A percentile compares a stretch with the other conserved stretches of the same genome.
phyloP scores from a whole-genome alignment of 2,329 filamentous ascomycete species.

The Catunica adiposa region DNA sequence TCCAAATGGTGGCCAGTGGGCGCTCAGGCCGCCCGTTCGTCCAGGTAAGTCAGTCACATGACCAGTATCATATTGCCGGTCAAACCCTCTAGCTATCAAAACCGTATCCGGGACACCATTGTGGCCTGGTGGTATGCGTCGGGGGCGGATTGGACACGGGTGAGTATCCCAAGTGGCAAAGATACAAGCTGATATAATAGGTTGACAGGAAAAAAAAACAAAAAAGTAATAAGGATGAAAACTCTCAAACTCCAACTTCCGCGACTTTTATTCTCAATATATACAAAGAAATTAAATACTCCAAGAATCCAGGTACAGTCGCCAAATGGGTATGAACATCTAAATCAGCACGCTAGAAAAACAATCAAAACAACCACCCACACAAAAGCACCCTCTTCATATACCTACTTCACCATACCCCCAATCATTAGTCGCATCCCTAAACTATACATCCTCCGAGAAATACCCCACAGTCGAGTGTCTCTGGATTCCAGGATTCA shows the following conservation, averaged over 20 bases:
- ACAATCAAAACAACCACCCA: slow-evolving; percentile 3
- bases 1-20: not conserved
- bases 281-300: slow-evolving; percentile 1
- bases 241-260: too few relatives aligned
- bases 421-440: not conserved
- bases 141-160: too few relatives aligned
- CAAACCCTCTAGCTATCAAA: not conserved
- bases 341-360: not conserved
- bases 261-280: not conserved
- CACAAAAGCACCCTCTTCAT: not conserved
- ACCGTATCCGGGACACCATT: too few relatives aligned
- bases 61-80: not conserved
- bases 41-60: not conserved
- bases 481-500: slow-evolving; percentile 10
- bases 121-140: too few relatives aligned
- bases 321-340: not conserved
- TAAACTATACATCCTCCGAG: slow-evolving; percentile 13
- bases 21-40: not conserved
- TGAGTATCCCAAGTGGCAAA: too few relatives aligned
- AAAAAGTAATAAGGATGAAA: too few relatives aligned
- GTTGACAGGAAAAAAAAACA: too few relatives aligned
- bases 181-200: too few relatives aligned
- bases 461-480: slow-evolving; percentile 12
- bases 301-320: not conserved
- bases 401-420: not conserved